These are phyloP conservation scores for Rhodotorula toruloides DNA, from an alignment of 768 basidiomycete species.

Conservation along the genomic window DNA sequence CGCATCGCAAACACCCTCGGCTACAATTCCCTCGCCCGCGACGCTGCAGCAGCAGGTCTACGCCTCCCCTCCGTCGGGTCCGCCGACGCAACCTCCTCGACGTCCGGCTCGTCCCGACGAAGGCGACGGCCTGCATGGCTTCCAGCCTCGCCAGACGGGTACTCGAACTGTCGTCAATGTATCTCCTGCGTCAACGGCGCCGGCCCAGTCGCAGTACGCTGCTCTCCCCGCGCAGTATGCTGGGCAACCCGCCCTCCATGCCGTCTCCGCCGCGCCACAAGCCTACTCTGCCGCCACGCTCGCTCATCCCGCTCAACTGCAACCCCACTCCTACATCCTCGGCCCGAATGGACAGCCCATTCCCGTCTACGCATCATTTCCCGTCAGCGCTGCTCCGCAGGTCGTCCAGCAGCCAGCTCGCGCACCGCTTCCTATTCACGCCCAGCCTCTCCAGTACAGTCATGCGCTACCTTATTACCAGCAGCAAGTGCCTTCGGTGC, in stretches of 20 bases:
- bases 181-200: background rate
- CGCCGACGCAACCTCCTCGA: background rate
- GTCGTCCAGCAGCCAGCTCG: background rate
- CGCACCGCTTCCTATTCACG: slow-evolving; percentile 8
- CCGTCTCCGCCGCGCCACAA: too few relatives aligned
- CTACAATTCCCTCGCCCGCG: too few relatives aligned
- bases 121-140: slow-evolving; percentile 26
- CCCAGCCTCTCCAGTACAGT: slow-evolving; percentile 20
- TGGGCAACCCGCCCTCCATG: background rate
- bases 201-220: background rate
- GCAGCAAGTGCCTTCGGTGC: background rate
- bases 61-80: background rate
- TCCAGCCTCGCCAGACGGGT: slow-evolving; percentile 9
- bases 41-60: too few relatives aligned
- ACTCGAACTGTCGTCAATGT: background rate
- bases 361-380: slow-evolving; percentile 15
- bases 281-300: background rate
- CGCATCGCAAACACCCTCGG: too few relatives aligned
- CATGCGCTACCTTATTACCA: slow-evolving; percentile 3
- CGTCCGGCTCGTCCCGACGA: background rate
- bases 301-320: background rate
- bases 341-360: slow-evolving; percentile 22
- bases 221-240: background rate
- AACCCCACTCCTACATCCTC: slow-evolving; percentile 29
- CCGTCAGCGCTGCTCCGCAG: background rate